Conservation (phyloP, 345 rosid genomes). For the Cochlearia excelsa region DNA sequence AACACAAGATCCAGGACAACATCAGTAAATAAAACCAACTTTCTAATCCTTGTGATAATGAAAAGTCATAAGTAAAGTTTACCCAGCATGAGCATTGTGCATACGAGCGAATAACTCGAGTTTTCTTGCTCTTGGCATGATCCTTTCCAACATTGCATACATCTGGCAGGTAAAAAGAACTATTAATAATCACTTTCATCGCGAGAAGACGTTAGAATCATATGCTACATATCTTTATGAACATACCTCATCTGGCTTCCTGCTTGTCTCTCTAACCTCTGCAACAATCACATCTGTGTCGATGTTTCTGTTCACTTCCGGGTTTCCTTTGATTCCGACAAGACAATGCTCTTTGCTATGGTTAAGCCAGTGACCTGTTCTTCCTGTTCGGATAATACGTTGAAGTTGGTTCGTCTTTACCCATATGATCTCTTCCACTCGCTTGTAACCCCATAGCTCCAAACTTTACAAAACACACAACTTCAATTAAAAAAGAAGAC, state of each 20-base stretch:
- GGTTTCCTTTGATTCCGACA: constrained; percentile 94
- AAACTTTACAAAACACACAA: constrained; percentile 39
- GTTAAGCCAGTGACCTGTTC: constrained; percentile 99
- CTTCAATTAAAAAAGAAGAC: neutral
- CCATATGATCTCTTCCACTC: constrained; percentile 96
- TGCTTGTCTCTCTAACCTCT: constrained; percentile 98
- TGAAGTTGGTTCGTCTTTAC: constrained; percentile 96
- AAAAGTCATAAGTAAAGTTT: neutral
- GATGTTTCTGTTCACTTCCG: constrained; percentile 89
- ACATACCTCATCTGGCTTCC: constrained; percentile 98
- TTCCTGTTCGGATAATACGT: constrained; percentile 93
- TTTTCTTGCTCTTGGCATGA: constrained; percentile 93
- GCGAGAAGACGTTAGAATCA: neutral
- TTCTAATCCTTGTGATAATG: neutral
- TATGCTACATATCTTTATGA: neutral
- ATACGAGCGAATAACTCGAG: constrained; percentile 94
- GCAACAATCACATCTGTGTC: constrained; percentile 98
- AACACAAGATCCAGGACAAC: neutral
- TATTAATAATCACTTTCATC: neutral
- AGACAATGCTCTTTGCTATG: constrained; percentile 99
- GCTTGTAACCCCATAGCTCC: constrained; percentile 97
- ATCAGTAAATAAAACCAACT: neutral
- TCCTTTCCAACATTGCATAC: constrained; percentile 97
- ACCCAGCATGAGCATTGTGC: constrained; percentile 99
- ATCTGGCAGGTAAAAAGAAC: constrained; percentile 48